Evolutionary conservation across 2,329 filamentous ascomycete species (phyloP).

Genomic region (Samsoniella hepiali): DNA sequence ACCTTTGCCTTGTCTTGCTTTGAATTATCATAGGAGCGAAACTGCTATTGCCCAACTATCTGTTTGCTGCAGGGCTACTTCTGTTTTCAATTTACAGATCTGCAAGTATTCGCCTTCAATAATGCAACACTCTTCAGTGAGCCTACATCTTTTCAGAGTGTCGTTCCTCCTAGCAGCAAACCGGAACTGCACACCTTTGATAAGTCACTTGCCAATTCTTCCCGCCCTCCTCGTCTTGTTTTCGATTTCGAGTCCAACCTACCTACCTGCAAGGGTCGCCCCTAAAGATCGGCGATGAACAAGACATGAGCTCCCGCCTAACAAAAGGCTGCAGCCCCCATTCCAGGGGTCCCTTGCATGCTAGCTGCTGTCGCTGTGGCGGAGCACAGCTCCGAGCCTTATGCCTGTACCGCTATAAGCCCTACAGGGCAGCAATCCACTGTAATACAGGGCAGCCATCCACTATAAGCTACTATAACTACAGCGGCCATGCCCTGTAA

Average conservation of each 20-base stretch:
- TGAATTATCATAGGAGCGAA: no score
- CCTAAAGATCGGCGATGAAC: constrained; percentile 14
- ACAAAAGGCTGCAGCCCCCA: background rate
- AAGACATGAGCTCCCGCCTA: background rate
- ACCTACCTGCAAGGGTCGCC: background rate
- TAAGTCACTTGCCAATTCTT: background rate
- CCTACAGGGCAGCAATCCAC: background rate
- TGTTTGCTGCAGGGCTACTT: background rate
- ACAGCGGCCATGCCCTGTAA: background rate
- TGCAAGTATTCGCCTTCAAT: background rate
- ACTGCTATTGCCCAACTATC: no score
- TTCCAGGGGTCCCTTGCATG: background rate
- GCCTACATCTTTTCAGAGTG: no score
- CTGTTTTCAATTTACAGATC: background rate
- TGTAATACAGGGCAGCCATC: background rate
- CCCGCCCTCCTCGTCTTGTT: background rate
- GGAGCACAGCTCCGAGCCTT: background rate
- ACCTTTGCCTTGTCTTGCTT: no score
- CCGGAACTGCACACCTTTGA: no score
- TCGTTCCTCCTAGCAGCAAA: no score
- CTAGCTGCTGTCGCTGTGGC: background rate
- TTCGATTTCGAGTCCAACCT: background rate
- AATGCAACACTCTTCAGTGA: no score
- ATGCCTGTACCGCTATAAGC: background rate
- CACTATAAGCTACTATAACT: background rate